phyloP scores from a whole-genome alignment of 345 rosid species.

The Linum lewisii region DNA sequence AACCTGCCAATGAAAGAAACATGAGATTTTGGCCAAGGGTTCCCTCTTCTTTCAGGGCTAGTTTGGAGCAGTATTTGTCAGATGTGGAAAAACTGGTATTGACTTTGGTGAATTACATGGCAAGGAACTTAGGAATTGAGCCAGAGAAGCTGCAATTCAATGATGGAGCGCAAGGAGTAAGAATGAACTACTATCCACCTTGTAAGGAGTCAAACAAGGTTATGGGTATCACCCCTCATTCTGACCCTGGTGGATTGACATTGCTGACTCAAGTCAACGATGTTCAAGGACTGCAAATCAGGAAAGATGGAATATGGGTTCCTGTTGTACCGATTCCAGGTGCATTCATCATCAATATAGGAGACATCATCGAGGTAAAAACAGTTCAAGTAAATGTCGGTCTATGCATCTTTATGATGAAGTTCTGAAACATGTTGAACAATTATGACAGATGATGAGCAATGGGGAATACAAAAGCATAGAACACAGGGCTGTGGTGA shows the following conservation, averaged over 20 bases:
- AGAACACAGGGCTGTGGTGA: constrained; percentile 37
- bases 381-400: too few species aligned
- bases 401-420: too few species aligned
- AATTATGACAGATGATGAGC: constrained; percentile 26
- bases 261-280: constrained; percentile 21
- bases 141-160: constrained; percentile 19
- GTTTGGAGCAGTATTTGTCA: constrained; percentile 22
- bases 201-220: constrained; percentile 25
- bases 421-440: too few species aligned
- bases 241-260: constrained; percentile 31
- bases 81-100: constrained; percentile 15
- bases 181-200: constrained; percentile 40
- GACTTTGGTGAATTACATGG: constrained; percentile 20
- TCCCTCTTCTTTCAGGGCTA: constrained; percentile 34
- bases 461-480: constrained; percentile 34
- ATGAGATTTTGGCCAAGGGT: constrained; percentile 26
- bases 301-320: constrained; percentile 23
- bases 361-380: constrained; percentile 30
- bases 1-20: constrained; percentile 20
- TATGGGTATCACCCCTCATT: constrained; percentile 29
- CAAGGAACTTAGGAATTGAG: constrained; percentile 25
- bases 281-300: constrained; percentile 28
- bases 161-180: constrained; percentile 27
- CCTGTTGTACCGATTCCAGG: constrained; percentile 24
- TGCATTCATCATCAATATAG: constrained; percentile 25